Conservation (phyloP, 129 eudicot species). For the carrot (Daucus carota) region DNA sequence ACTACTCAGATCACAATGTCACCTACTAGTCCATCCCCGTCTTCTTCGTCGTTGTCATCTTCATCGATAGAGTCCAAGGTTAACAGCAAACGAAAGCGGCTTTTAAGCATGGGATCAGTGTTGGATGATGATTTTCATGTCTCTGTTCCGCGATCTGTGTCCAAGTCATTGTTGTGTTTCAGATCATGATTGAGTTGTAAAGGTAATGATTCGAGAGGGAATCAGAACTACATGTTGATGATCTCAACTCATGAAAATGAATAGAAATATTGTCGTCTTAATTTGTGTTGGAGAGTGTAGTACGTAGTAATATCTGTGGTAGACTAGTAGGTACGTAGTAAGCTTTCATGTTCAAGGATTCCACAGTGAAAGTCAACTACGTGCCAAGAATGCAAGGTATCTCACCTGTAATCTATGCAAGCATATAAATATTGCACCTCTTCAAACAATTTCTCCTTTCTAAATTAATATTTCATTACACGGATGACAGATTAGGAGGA, state of each 20-base stretch:
- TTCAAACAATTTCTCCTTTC: too few species aligned
- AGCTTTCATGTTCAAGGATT: not conserved
- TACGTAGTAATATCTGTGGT: not conserved
- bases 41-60: not conserved
- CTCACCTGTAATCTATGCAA: not conserved
- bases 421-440: too few species aligned
- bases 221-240: not conserved
- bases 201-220: not conserved
- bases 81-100: slow-evolving; percentile 23
- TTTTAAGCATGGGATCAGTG: slow-evolving; percentile 44
- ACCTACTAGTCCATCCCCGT: not conserved
- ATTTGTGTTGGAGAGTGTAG: not conserved
- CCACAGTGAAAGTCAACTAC: not conserved
- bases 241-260: not conserved
- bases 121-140: slow-evolving; percentile 25
- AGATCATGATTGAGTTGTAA: not conserved
- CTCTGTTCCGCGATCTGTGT: not conserved
- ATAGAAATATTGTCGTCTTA: not conserved
- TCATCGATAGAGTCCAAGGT: slow-evolving; percentile 25
- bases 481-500: too few species aligned
- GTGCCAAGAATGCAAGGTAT: not conserved
- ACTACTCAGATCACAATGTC: not conserved
- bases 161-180: not conserved
- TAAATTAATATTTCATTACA: too few species aligned
- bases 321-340: not conserved